These are phyloP conservation scores for Fraxinus sp. DNA, from an alignment of 305 asterid species.

Conservation along the genomic window DNA sequence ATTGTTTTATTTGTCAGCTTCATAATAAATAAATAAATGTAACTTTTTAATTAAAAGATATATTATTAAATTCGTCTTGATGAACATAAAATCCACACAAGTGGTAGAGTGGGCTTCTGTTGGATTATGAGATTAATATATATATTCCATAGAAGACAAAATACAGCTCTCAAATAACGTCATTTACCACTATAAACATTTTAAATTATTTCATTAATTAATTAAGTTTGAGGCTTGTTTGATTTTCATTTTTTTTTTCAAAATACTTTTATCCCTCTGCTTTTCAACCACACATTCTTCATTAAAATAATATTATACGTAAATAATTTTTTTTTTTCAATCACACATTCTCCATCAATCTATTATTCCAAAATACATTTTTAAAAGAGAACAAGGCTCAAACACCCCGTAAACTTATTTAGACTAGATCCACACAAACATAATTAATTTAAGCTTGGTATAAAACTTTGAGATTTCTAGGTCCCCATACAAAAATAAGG, in stretches of 20 bases:
- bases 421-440: no score
- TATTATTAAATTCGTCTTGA: neutral
- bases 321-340: no score
- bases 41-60: neutral
- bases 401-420: no score
- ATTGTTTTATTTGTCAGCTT: neutral
- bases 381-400: no score
- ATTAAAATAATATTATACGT: no score
- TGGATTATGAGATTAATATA: neutral
- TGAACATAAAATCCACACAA: neutral
- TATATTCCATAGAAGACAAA: neutral
- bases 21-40: neutral
- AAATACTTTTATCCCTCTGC: no score
- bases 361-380: no score
- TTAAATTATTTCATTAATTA: neutral
- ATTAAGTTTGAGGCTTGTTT: no score
- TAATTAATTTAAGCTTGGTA: no score
- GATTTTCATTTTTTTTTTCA: no score
- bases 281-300: no score
- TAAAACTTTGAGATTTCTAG: neutral
- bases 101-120: neutral
- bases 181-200: neutral
- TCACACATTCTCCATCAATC: no score
- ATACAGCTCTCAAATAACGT: neutral
- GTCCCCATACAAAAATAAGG: neutral